Percentiles rank a stretch among this genome's conserved stretches.
Evolutionary conservation across 495 filamentous ascomycete genomes (phyloP).

Genomic region (Penicillium manginii): DNA sequence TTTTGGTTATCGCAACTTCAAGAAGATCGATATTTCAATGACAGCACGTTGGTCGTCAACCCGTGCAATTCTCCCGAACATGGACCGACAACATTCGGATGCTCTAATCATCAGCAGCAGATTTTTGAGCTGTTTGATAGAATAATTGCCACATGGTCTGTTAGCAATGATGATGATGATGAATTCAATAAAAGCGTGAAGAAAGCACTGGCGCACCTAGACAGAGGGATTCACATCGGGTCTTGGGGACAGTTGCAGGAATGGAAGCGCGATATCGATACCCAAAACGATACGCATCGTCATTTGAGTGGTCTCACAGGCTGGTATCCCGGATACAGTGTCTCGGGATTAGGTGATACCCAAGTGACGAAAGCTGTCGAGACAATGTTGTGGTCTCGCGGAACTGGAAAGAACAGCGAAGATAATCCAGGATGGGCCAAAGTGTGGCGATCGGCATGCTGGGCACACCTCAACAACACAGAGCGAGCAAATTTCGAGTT

Average conservation of each 20-base stretch:
- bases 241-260: slow-evolving; percentile 54
- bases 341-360: slow-evolving; percentile 16
- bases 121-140: slow-evolving; percentile 47
- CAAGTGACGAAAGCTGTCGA: slow-evolving; percentile 10
- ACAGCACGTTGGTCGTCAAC: slow-evolving; percentile 53
- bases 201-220: slow-evolving; percentile 34
- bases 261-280: slow-evolving; percentile 54
- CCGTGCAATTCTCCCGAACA: slow-evolving; percentile 57
- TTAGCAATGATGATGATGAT: slow-evolving; percentile 25
- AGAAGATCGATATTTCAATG: slow-evolving; percentile 49
- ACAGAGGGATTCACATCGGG: slow-evolving; percentile 51
- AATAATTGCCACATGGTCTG: slow-evolving; percentile 31
- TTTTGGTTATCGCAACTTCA: slow-evolving; percentile 54
- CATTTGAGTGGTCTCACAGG: slow-evolving; percentile 57
- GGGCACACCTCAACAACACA: slow-evolving; percentile 53
- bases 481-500: slow-evolving; percentile 50
- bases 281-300: slow-evolving; percentile 50
- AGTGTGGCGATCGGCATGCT: slow-evolving; percentile 57
- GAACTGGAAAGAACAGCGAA: slow-evolving; percentile 29
- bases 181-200: slow-evolving; percentile 32
- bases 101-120: slow-evolving; percentile 54
- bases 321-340: slow-evolving; percentile 55
- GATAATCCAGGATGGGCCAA: slow-evolving; percentile 59
- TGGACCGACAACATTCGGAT: slow-evolving; percentile 55
- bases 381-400: slow-evolving; percentile 15